phyloP scores from a whole-genome alignment of 257 asterid genomes.

The Petunia axillaris region DNA sequence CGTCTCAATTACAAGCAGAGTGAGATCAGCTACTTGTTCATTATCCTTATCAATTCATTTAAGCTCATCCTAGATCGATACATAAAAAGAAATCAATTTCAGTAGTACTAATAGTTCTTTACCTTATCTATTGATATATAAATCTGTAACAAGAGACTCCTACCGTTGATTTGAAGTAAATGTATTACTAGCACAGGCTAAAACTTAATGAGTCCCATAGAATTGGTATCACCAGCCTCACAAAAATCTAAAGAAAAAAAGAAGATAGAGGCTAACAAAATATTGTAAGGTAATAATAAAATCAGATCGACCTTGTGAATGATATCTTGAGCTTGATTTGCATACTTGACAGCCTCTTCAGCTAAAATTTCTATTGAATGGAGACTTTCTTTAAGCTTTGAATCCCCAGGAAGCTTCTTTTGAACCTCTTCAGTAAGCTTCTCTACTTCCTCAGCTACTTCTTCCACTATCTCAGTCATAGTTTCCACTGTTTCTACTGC shows the following conservation, averaged over 20 bases:
- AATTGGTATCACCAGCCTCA: too few species aligned
- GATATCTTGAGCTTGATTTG: conserved; percentile 48
- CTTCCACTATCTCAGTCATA: conserved; percentile 56
- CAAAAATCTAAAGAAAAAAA: too few species aligned
- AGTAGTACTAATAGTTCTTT: too few species aligned
- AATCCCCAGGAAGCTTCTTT: conserved; percentile 57
- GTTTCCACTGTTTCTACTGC: conserved; percentile 50
- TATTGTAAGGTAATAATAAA: neutral
- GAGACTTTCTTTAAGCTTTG: conserved; percentile 46
- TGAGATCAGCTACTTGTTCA: neutral
- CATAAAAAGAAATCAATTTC: too few species aligned
- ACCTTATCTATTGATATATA: too few species aligned
- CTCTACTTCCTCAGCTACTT: conserved; percentile 60
- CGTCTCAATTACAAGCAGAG: neutral
- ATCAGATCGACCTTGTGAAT: conserved; percentile 45
- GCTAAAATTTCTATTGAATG: conserved; percentile 51
- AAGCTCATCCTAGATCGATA: neutral
- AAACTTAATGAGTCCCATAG: too few species aligned
- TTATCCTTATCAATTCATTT: neutral
- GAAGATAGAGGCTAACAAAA: neutral
- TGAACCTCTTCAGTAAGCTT: conserved; percentile 48
- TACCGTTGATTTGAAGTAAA: too few species aligned
- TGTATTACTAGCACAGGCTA: too few species aligned
- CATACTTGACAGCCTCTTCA: conserved; percentile 47
- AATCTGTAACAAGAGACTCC: too few species aligned